Conservation (phyloP, 2,329 filamentous ascomycete species). For the Diplocarpon mali region DNA sequence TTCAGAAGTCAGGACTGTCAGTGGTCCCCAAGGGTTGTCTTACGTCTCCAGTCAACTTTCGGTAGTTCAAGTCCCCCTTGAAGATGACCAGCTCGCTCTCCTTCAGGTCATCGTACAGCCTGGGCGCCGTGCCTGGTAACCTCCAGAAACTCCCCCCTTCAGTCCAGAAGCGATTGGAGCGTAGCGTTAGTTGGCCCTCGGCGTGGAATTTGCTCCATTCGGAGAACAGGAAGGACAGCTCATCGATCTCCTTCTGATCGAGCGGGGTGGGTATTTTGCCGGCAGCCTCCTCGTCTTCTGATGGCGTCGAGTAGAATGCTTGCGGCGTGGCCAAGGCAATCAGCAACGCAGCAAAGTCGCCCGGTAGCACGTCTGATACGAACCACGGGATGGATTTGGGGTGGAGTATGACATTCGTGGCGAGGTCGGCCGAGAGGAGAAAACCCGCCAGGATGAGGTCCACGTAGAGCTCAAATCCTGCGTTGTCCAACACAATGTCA, state of each 20-base stretch:
- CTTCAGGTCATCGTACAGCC: constrained; percentile 67
- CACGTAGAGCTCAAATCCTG: constrained; percentile 93
- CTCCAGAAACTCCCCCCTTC: constrained; percentile 81
- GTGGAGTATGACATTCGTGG: constrained; percentile 78
- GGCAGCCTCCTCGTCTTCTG: constrained; percentile 51
- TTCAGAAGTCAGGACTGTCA: constrained; percentile 7
- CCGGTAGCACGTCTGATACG: constrained; percentile 84
- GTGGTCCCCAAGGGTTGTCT: constrained; percentile 27
- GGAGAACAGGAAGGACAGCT: constrained; percentile 67
- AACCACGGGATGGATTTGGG: constrained; percentile 98
- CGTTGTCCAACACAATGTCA: constrained; percentile 93
- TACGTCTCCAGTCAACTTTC: constrained; percentile 85
- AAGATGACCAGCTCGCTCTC: constrained; percentile 82
- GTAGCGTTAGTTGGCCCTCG: constrained; percentile 72
- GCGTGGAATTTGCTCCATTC: constrained; percentile 72
- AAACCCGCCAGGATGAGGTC: constrained; percentile 89
- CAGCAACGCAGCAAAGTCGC: constrained; percentile 75
- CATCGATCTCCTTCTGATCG: constrained; percentile 51
- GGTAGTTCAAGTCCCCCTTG: constrained; percentile 95
- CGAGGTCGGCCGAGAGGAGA: constrained; percentile 71
- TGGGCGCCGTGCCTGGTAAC: constrained; percentile 55
- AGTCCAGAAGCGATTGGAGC: constrained; percentile 89
- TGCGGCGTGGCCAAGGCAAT: constrained; percentile 68
- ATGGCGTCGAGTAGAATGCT: constrained; percentile 64
- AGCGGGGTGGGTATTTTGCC: constrained; percentile 50